phyloP scores from a whole-genome alignment of 73 alveolate genomes.

The Tetrahymena borealis region DNA sequence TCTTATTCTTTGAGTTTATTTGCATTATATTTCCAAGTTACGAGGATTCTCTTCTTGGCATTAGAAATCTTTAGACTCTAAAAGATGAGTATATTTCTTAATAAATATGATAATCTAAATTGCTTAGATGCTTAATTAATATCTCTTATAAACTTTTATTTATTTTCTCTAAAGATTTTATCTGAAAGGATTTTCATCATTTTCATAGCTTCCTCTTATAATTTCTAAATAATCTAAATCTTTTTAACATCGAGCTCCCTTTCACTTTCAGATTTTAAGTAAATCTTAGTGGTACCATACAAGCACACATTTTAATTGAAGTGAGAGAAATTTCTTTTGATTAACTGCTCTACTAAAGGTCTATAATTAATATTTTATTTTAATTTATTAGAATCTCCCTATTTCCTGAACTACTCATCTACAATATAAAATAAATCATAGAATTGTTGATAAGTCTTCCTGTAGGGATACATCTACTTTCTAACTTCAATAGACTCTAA shows the following conservation, averaged over 20 bases:
- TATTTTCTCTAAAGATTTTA: neutral
- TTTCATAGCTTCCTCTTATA: neutral
- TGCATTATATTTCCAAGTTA: neutral
- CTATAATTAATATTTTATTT: neutral
- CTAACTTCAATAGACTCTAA: constrained; percentile 81
- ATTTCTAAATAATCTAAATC: neutral
- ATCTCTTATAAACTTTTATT: neutral
- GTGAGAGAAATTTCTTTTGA: neutral
- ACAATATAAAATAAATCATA: constrained; percentile 23
- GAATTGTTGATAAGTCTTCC: constrained; percentile 70
- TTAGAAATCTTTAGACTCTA: neutral
- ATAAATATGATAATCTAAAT: neutral
- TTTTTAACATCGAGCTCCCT: neutral
- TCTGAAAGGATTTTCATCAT: neutral
- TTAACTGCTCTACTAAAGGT: neutral
- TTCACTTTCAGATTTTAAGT: neutral
- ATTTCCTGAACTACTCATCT: neutral
- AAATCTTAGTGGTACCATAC: neutral
- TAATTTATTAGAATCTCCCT: neutral
- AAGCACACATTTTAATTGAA: neutral
- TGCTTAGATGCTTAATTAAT: neutral
- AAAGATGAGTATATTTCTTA: neutral
- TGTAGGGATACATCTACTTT: constrained; percentile 82
- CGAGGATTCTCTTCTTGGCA: neutral
- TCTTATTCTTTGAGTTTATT: neutral